Evolutionary conservation across 2,329 filamentous ascomycete species (phyloP).

Genomic region (Colletotrichum somersetense): DNA sequence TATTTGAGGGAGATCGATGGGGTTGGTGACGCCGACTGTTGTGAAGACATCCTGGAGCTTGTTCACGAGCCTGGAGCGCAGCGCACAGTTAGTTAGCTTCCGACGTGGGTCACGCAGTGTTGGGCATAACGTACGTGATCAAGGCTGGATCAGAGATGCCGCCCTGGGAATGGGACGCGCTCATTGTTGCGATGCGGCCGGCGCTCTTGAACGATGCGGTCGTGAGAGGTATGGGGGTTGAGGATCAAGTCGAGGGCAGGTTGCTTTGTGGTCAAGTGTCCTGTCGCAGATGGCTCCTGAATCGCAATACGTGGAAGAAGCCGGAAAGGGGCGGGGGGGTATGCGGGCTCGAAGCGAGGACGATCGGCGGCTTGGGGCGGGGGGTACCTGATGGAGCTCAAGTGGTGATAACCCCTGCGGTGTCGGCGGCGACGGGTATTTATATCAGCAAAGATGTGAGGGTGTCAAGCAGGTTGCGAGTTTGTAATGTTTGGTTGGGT

Average conservation of each 20-base stretch:
- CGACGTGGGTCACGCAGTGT: constrained; percentile 37
- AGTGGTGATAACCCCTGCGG: constrained; percentile 2
- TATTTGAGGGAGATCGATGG: constrained; percentile 98
- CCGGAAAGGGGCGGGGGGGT: constrained; percentile 24
- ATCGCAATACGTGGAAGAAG: constrained; percentile 37
- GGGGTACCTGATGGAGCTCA: constrained; percentile 6
- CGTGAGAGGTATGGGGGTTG: constrained; percentile 1
- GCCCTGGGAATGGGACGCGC: constrained; percentile 50
- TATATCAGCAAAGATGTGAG: constrained; percentile 17
- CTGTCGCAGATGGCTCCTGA: constrained; percentile 41
- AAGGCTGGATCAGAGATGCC: constrained; percentile 76
- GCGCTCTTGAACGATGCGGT: constrained; percentile 16
- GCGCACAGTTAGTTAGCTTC: constrained; percentile 38
- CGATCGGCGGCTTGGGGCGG: constrained; percentile 3
- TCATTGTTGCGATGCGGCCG: constrained; percentile 38
- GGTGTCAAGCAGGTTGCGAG: constrained; percentile 11
- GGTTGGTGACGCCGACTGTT: constrained; percentile 98
- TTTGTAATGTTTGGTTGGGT: constrained; percentile 18
- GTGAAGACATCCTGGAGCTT: constrained; percentile 99
- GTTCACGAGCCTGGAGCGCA: constrained; percentile 80
- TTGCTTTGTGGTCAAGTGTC: constrained; percentile 36
- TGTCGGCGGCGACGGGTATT: constrained; percentile 27
- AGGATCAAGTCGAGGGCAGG: constrained; percentile 18
- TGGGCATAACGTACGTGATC: constrained; percentile 66
- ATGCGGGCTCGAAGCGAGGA: constrained; percentile 24